Base-by-base conservation (phyloP, 345 rosid species). In the Rhizophora apiculata region DNA sequence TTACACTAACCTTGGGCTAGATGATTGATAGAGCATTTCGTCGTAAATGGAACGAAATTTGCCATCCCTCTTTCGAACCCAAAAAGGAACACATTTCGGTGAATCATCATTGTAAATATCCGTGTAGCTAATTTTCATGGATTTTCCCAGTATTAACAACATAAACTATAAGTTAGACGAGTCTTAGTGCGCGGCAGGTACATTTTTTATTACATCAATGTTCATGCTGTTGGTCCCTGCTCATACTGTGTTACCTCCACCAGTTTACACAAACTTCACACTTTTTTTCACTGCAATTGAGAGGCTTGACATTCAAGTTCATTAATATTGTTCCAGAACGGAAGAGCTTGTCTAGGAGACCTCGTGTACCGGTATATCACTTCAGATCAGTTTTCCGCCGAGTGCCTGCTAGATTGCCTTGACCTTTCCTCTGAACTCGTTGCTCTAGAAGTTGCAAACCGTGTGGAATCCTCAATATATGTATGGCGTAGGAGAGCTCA, bases 371-470 rank as follows among this genome's bases (percentile, higher is more conserved):
- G 97, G 52, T 88, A 88, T 62, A 88, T 96, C 65, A 77, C 94
- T 21, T 90, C 96, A 6, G 97, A 90, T 72, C 96, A 90, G 43
- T 90, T 96, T 68, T 83, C 89, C 27, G 89, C 98, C 5, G 99
- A 96, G 29, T 88, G 82, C 72, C 86, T 95, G 74, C 98, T 96
- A 7, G 97, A 92, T 75, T 92, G 96, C 81, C 94, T 96, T 52
- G 98, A 92, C 78, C 75, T 96, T 64, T 84, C 99, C 51, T 89
- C 98, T 63, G 99, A 96, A 75, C 98, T 90, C 80, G 96, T 85
- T 71, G 96, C 98, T 67, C 77, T 89, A 64, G 98, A 90, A 80
- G 79, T 92, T 76, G 99, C 98, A 60, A 92, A 96, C 78, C 81
- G 94, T 66, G 89, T 88, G 3, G 99, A 92, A 71, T 88, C 98